A percentile compares a stretch with the other conserved stretches of the same genome.
phyloP scores from a whole-genome alignment of 352 stramenopile genomes.

The Phytophthora chlamydospora region DNA sequence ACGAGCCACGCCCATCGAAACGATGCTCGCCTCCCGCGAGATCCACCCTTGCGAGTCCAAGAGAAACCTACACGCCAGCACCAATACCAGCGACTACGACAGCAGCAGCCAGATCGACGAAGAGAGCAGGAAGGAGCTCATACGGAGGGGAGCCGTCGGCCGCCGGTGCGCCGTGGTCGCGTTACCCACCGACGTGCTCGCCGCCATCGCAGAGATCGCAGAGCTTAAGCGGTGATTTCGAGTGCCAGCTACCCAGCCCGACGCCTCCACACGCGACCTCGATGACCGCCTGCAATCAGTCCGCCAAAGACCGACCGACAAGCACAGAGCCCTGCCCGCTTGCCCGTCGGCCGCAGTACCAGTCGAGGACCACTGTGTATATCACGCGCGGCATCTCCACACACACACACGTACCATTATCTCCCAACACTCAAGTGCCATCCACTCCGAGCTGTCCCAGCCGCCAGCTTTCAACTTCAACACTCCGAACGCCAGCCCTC shows the following conservation, averaged over 20 bases:
- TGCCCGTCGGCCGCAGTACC: background rate
- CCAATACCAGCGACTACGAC: slow-evolving; percentile 6
- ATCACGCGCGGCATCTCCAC: slow-evolving; percentile 6
- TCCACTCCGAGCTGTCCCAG: slow-evolving; percentile 1
- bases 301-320: too few species aligned
- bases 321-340: too few species aligned
- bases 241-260: slow-evolving; percentile 1
- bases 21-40: slow-evolving; percentile 32
- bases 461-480: slow-evolving; percentile 4
- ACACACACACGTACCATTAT: slow-evolving; percentile 1
- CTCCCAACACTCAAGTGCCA: background rate
- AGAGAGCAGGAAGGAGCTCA: slow-evolving; percentile 34
- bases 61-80: slow-evolving; percentile 4
- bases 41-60: slow-evolving; percentile 27
- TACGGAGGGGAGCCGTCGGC: slow-evolving; percentile 41
- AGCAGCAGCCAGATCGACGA: slow-evolving; percentile 17
- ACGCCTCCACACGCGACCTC: slow-evolving; percentile 8
- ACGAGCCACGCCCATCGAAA: too few species aligned
- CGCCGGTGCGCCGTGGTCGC: slow-evolving; percentile 38
- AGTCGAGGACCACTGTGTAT: slow-evolving; percentile 3
- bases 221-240: slow-evolving; percentile 22
- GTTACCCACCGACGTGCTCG: slow-evolving; percentile 22
- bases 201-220: slow-evolving; percentile 27
- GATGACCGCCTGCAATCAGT: background rate
- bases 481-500: too few species aligned